Percentiles rank a stretch among this genome's conserved stretches.
These are phyloP conservation scores for Aspergillus brasiliensis DNA, from an alignment of 2,329 filamentous ascomycete species.

Conservation along the genomic window DNA sequence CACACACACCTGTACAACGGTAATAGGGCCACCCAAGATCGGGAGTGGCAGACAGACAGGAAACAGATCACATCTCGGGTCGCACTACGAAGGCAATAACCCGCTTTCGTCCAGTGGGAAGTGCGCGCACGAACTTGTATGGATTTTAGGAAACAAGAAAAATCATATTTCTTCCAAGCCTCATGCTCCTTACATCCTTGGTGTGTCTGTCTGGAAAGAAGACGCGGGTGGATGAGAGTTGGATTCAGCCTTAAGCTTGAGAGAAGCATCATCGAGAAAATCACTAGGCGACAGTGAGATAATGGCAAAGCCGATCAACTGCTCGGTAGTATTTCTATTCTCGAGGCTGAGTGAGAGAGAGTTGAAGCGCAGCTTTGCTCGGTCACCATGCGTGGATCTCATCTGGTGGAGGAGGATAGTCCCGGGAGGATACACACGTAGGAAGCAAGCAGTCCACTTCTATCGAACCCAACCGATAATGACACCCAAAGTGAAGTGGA, in stretches of 20 bases:
- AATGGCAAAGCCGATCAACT: not conserved
- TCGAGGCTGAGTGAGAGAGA: not conserved
- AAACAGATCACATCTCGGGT: constrained; percentile 21
- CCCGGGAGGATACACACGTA: not conserved
- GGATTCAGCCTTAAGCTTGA: not conserved
- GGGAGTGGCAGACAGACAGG: constrained; percentile 9
- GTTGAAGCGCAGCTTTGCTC: not conserved
- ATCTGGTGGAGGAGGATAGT: not conserved
- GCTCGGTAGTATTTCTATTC: not conserved
- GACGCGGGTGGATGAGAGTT: not conserved
- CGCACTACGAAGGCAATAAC: constrained; percentile 8
- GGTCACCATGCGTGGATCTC: constrained; percentile 5
- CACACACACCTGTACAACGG: constrained; percentile 16
- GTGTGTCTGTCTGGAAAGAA: constrained; percentile 4
- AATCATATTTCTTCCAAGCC: not conserved
- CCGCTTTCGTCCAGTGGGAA: not conserved
- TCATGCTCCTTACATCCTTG: constrained; percentile 11
- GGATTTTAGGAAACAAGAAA: not conserved
- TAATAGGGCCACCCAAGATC: constrained; percentile 11
- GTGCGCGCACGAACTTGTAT: not conserved
- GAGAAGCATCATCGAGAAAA: not conserved
- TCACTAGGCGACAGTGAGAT: not conserved
- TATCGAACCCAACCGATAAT: constrained; percentile 6
- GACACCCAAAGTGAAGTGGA: constrained; percentile 5
- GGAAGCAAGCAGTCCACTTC: constrained; percentile 4